phyloP scores from a whole-genome alignment of 2,329 filamentous ascomycete species.

The Nigrospora oryzae region DNA sequence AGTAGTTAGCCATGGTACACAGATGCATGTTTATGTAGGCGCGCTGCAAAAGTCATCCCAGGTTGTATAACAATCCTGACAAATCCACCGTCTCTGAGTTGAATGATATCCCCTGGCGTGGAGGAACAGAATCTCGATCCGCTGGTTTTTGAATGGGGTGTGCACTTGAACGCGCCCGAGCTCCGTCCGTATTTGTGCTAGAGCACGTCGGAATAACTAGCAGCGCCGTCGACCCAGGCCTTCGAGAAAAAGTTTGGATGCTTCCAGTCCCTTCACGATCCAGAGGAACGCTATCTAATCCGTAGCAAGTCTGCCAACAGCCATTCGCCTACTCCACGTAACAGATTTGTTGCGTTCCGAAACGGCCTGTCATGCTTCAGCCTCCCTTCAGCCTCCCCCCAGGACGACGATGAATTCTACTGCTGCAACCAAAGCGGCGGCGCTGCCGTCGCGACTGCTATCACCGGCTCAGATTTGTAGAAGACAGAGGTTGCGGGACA shows the following conservation, averaged over 20 bases:
- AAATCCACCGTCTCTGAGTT: not conserved
- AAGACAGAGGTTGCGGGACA: constrained; percentile 29
- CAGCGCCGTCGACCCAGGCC: not conserved
- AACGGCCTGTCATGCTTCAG: too few relatives aligned
- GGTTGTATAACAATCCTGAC: not conserved
- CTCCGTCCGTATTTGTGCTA: not conserved
- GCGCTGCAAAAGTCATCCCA: too few relatives aligned
- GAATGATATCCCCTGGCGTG: not conserved
- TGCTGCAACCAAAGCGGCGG: constrained; percentile 31
- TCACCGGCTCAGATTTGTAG: constrained; percentile 32
- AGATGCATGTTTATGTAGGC: too few relatives aligned
- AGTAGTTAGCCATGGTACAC: too few relatives aligned
- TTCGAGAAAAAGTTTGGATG: constrained; percentile 5
- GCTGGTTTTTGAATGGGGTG: not conserved
- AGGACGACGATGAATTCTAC: constrained; percentile 36
- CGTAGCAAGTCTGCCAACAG: not conserved
- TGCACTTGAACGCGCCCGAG: not conserved
- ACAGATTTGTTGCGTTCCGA: too few relatives aligned
- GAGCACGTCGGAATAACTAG: not conserved
- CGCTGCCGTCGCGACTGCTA: constrained; percentile 35
- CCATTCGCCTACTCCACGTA: not conserved
- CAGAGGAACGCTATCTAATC: too few relatives aligned
- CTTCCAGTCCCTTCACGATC: constrained; percentile 6
- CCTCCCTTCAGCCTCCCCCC: not conserved
- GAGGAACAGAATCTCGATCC: not conserved